Base-by-base conservation (phyloP, 2,329 filamentous ascomycete genomes). In the Fusarium annulatum region DNA sequence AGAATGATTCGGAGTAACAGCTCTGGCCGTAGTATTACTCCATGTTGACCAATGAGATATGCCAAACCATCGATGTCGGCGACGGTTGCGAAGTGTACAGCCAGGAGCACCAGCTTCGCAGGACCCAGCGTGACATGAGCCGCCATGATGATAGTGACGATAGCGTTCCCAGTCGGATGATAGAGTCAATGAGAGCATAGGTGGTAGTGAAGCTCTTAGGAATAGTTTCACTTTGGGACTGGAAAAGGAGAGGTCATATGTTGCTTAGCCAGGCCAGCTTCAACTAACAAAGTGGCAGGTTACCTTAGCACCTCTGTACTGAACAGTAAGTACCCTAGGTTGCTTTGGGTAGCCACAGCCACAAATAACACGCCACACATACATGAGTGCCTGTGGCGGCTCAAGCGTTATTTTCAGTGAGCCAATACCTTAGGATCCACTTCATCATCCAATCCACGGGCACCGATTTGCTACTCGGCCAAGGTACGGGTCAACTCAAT, bases 1-100 rank as follows among this genome's bases (percentile, higher is more conserved):
- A 97, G 87, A 28, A 97, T 83, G 60, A 96, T 90, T 49, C 92
- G 90, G 65, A 96, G 85, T 30, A 94, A 80, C 19, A 94, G 84
- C 64, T 93, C 89, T 49, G 88, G 87, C 34, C 88, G 86, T 61
- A 96, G 85, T 42, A 91, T 86, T 61, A 87, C 84, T 60, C 83
- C 82, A 75, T 93, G 84, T 43, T 86, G 84, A 28, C 87, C 85
- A 59, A 89, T 86, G 70, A 96, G 85, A 60, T 85, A 85, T 64
- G 88, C 86, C 67, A 96, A 84, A 72, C 88, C 86, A 75, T 86
- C 81, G 76, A 95, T 85, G 79, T 95, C 89, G 78, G 89, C 87
- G 76, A 89, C 88, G 69, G 88, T 88, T 61, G 93, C 90, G 76
- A 91, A 88, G 77, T 94, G 89, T 28, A 91, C 91, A 49, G 94